Percentiles rank a stretch among this genome's conserved stretches.
These are phyloP conservation scores for Taxillus chinensis DNA, from an alignment of 164 flowering plant species.

Conservation along the genomic window DNA sequence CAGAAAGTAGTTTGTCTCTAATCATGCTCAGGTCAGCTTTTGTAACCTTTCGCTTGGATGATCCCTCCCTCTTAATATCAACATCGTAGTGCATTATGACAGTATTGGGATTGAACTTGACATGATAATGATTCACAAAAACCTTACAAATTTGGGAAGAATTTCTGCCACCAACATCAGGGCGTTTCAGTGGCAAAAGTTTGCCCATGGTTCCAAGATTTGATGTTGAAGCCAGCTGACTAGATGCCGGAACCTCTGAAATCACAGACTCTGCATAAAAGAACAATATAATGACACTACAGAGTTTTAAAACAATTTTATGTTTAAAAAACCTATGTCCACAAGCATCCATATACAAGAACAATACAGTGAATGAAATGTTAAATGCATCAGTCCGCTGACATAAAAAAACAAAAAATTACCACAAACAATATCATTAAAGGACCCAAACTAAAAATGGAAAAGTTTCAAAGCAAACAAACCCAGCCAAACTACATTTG, in stretches of 20 bases:
- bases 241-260: neutral
- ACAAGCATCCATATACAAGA: too few relatives aligned
- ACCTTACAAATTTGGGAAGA: slow-evolving; percentile 7
- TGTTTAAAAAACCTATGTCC: too few relatives aligned
- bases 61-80: slow-evolving; percentile 21
- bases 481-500: too few relatives aligned
- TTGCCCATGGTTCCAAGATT: neutral
- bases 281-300: neutral
- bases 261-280: neutral
- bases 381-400: too few relatives aligned
- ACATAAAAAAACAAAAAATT: too few relatives aligned
- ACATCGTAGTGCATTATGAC: slow-evolving; percentile 38
- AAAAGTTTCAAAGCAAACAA: too few relatives aligned
- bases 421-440: too few relatives aligned
- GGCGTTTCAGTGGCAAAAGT: slow-evolving; percentile 29
- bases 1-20: slow-evolving; percentile 23
- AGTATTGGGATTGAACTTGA: slow-evolving; percentile 20
- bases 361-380: too few relatives aligned
- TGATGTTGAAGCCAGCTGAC: slow-evolving; percentile 1
- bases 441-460: too few relatives aligned
- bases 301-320: too few relatives aligned
- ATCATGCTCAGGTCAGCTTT: slow-evolving; percentile 22
- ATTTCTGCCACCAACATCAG: slow-evolving; percentile 34
- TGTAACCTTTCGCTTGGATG: slow-evolving; percentile 19
- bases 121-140: slow-evolving; percentile 43